Percentiles rank a stretch among this genome's conserved stretches.
These are phyloP conservation scores for Crithidia fasciculata DNA, from an alignment of 208 protist genomes.

Conservation along the genomic window DNA sequence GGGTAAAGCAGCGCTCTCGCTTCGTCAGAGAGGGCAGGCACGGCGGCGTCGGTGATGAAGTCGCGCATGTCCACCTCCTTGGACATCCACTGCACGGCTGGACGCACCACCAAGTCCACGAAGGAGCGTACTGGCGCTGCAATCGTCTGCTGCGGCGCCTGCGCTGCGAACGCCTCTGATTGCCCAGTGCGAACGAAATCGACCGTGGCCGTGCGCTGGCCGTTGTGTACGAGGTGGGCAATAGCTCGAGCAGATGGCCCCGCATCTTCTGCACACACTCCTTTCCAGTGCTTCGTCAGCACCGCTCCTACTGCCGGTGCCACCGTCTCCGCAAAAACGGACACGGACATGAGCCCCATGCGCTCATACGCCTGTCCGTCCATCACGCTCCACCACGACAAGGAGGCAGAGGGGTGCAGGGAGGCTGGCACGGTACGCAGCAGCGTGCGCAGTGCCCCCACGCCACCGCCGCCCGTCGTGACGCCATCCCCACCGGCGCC, in stretches of 20 bases:
- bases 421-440: slow-evolving; percentile 13
- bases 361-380: slow-evolving; percentile 22
- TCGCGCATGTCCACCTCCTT: background rate
- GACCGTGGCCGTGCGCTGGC: background rate
- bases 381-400: slow-evolving; percentile 34
- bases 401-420: slow-evolving; percentile 19
- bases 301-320: slow-evolving; percentile 19
- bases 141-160: no score
- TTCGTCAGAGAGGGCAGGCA: slow-evolving; percentile 33
- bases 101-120: slow-evolving; percentile 6
- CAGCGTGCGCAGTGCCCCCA: slow-evolving; percentile 18
- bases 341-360: slow-evolving; percentile 23
- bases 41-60: slow-evolving; percentile 27
- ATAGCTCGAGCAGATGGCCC: no score
- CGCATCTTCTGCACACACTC: background rate
- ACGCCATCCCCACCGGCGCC: background rate
- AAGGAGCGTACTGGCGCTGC: background rate
- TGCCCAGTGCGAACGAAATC: background rate
- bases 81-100: slow-evolving; percentile 20
- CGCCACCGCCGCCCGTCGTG: slow-evolving; percentile 25
- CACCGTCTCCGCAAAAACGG: slow-evolving; percentile 13
- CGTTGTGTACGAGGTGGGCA: slow-evolving; percentile 14
- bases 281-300: slow-evolving; percentile 18
- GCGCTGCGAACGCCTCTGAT: no score
- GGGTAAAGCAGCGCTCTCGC: slow-evolving; percentile 22